These are phyloP conservation scores for Nakazawaea wyomingensis DNA, from an alignment of 805 yeast species.

Conservation along the genomic window DNA sequence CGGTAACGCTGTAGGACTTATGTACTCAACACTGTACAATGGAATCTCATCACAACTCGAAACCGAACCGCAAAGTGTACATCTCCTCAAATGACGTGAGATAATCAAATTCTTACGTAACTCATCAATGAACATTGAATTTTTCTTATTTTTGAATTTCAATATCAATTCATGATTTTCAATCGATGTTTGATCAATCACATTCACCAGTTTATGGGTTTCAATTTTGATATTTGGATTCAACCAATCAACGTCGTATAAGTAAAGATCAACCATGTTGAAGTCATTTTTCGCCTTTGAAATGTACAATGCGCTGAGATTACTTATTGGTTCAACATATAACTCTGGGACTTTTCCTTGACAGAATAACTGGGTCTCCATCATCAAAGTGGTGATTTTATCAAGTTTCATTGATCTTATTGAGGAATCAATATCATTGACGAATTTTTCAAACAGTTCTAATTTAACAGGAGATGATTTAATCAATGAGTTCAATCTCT, in stretches of 20 bases:
- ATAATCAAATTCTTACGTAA: slow-evolving; percentile 26
- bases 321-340: slow-evolving; percentile 31
- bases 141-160: slow-evolving; percentile 3
- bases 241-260: slow-evolving; percentile 66
- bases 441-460: slow-evolving; percentile 18
- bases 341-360: slow-evolving; percentile 50
- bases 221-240: slow-evolving; percentile 22
- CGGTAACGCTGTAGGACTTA: slow-evolving; percentile 42
- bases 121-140: slow-evolving; percentile 22
- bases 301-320: slow-evolving; percentile 44
- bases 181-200: slow-evolving; percentile 10
- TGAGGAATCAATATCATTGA: slow-evolving; percentile 21
- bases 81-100: slow-evolving; percentile 30
- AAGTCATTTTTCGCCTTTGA: slow-evolving; percentile 37
- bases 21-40: slow-evolving; percentile 23
- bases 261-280: slow-evolving; percentile 50
- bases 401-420: slow-evolving; percentile 33
- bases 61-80: slow-evolving; percentile 51
- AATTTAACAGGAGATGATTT: slow-evolving; percentile 51
- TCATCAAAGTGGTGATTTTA: slow-evolving; percentile 34
- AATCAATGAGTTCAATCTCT: slow-evolving; percentile 42
- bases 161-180: slow-evolving; percentile 17
- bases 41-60: slow-evolving; percentile 31
- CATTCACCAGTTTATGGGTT: not conserved
- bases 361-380: slow-evolving; percentile 60